phyloP scores from a whole-genome alignment of 441 rosid species.

The Euphorbia celastroides region DNA sequence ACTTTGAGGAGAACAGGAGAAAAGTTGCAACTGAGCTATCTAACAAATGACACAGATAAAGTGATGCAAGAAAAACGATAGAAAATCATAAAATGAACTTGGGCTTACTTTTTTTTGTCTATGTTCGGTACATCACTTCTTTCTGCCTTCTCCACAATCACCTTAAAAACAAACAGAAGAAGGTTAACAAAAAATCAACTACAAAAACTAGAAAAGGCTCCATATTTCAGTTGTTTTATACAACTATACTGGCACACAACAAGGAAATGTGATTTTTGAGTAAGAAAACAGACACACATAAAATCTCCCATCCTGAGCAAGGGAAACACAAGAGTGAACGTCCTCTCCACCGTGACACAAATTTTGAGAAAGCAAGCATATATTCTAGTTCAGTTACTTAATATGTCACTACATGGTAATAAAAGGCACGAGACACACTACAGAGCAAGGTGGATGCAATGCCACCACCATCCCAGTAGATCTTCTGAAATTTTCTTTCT shows the following conservation, averaged over 20 bases:
- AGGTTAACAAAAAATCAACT: slow-evolving; percentile 15
- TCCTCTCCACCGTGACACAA: too few relatives aligned
- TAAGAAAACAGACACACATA: too few relatives aligned
- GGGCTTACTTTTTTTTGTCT: slow-evolving; percentile 63
- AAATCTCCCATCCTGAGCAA: too few relatives aligned
- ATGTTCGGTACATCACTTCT: slow-evolving; percentile 67
- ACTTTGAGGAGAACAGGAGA: not conserved
- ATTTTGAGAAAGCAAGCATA: too few relatives aligned
- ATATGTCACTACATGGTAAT: too few relatives aligned
- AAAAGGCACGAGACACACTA: too few relatives aligned
- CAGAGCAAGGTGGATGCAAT: too few relatives aligned
- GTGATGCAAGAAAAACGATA: slow-evolving; percentile 1
- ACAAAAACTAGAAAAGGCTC: not conserved
- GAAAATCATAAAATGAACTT: not conserved
- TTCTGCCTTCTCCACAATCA: slow-evolving; percentile 71
- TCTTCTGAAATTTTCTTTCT: too few relatives aligned
- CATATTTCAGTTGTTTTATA: not conserved
- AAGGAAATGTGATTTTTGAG: too few relatives aligned
- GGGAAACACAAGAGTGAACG: too few relatives aligned
- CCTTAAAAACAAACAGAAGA: slow-evolving; percentile 28
- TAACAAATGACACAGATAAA: not conserved
- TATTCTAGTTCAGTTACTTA: too few relatives aligned
- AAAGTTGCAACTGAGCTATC: not conserved
- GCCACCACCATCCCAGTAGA: too few relatives aligned
- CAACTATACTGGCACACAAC: not conserved